Evolutionary conservation across 768 basidiomycete genomes (phyloP), one percentile per base, ranked within the genome.

Genomic region (Lactarius tabidus): DNA sequence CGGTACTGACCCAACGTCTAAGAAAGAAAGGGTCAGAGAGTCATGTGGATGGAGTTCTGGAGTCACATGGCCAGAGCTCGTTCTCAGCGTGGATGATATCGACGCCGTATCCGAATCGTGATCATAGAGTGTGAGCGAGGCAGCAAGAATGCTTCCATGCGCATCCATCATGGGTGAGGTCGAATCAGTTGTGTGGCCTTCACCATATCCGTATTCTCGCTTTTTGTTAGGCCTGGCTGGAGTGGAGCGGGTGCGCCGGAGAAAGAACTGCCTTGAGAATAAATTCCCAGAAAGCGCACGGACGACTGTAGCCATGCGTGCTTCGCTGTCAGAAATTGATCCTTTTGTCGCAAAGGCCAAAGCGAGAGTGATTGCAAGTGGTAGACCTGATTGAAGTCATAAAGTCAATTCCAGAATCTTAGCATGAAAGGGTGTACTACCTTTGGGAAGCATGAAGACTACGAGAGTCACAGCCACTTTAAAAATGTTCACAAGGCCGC

Each of bases 111-210:
- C 67, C 39, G 64, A 51, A 7, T 79, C 76, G 31, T 76, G 77
- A 69, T 79, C 83, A 70, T 90, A 89, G 28, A 90, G 78, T n/a
- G 86, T 80, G 53, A 92, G 76, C 45, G 91, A 73, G 1, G 88
- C 80, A 2, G 87, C 85, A 6, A 91, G 79, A 7, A 91, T 83
- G 18, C 89, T 87, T 14, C 79, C 80, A 0, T 78, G 38, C 59
- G 62, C 54, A 63, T 66, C 45, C 55, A 53, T 70, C 67, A 67
- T 72, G 65, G 38, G 74, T 59, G 62, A 67, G 26, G 45, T 26
- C 45, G 53, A 64, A 51, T 41, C 45, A 33, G 31, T 53, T 52
- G 58, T 56, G 62, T 70, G 48, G 45, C 39, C 39, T 56, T 62
- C 39, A 64, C 65, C 8, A 8, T 8, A 33, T 33, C 33, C 8